Percentiles rank a stretch among this genome's conserved stretches.
Evolutionary conservation across 495 filamentous ascomycete species (phyloP).

Genomic region (Aspergillus egyptiacus): DNA sequence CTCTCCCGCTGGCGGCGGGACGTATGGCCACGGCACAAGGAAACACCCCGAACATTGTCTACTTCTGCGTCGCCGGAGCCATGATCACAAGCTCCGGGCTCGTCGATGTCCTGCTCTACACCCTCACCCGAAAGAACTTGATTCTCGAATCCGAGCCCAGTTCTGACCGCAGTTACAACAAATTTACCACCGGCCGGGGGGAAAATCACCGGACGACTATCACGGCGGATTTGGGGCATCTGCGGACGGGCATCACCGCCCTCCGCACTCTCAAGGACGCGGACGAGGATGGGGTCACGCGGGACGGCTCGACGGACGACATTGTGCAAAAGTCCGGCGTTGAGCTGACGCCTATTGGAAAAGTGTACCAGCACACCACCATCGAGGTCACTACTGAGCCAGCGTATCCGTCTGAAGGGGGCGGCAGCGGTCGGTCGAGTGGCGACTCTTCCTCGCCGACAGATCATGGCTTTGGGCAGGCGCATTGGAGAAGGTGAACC

Average conservation of each 20-base stretch:
- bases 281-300: constrained; percentile 18
- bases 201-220: constrained; percentile 30
- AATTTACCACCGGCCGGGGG: constrained; percentile 28
- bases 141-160: constrained; percentile 42
- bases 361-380: constrained; percentile 43
- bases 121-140: constrained; percentile 53
- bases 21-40: constrained; percentile 62
- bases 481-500: constrained; percentile 26
- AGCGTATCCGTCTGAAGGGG: constrained; percentile 23
- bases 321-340: constrained; percentile 28
- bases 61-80: constrained; percentile 64
- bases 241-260: constrained; percentile 21
- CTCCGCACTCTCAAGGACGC: constrained; percentile 19
- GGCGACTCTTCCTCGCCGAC: constrained; percentile 24
- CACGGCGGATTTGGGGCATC: constrained; percentile 28
- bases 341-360: constrained; percentile 34
- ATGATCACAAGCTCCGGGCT: constrained; percentile 69
- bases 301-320: constrained; percentile 37
- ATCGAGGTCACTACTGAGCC: constrained; percentile 41
- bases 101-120: constrained; percentile 68
- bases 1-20: constrained; percentile 62
- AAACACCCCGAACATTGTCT: constrained; percentile 45
- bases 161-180: constrained; percentile 33
- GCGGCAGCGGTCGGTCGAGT: constrained; percentile 30
- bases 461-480: constrained; percentile 9